phyloP scores from a whole-genome alignment of 176 grass and related monocot genomes.

The Tuctoria greenei region DNA sequence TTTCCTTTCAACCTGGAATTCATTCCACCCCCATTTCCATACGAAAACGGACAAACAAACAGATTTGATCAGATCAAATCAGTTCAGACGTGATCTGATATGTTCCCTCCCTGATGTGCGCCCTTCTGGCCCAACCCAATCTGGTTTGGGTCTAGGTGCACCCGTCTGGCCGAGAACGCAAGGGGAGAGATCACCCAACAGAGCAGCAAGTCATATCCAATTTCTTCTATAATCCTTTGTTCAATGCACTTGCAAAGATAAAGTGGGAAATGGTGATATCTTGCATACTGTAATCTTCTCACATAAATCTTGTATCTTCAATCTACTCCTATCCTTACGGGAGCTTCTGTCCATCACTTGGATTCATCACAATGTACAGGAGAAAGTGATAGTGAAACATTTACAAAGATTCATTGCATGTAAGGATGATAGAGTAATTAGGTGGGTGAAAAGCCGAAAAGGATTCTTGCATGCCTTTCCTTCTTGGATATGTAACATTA shows the following conservation, averaged over 20 bases:
- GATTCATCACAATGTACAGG: slow-evolving; percentile 19
- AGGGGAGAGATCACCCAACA: no score
- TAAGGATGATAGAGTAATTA: slow-evolving; percentile 28
- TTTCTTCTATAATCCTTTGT: slow-evolving; percentile 8
- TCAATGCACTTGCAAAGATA: slow-evolving; percentile 12
- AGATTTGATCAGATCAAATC: no score
- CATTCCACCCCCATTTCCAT: no score
- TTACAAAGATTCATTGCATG: background rate
- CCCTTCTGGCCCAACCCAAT: no score
- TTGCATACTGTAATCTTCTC: slow-evolving; percentile 20
- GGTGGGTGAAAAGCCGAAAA: slow-evolving; percentile 9
- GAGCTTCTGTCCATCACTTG: background rate
- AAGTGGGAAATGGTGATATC: background rate
- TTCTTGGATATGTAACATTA: slow-evolving; percentile 22
- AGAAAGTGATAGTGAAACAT: background rate
- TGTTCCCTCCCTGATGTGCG: no score
- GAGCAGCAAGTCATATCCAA: slow-evolving; percentile 4
- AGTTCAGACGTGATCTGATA: no score
- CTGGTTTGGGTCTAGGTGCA: no score
- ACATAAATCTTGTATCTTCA: slow-evolving; percentile 16
- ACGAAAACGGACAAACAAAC: no score
- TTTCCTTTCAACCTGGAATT: no score
- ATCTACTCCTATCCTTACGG: slow-evolving; percentile 25
- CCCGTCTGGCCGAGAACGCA: no score
- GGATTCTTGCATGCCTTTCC: background rate